phyloP scores from a whole-genome alignment of 164 flowering plant genomes.

The Cinnamomum micranthum region DNA sequence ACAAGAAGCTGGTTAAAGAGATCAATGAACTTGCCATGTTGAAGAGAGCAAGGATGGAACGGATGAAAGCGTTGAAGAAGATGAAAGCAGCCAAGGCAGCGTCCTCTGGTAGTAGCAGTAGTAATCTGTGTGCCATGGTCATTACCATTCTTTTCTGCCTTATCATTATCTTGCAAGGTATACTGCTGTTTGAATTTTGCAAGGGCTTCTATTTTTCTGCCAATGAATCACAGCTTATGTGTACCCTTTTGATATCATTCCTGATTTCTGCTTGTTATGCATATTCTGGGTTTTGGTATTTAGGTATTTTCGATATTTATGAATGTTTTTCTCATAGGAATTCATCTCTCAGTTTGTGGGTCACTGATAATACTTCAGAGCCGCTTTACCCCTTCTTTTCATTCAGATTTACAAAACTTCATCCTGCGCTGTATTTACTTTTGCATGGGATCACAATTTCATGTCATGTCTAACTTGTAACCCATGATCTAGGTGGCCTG shows the following conservation, averaged over 20 bases:
- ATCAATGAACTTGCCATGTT: slow-evolving; percentile 64
- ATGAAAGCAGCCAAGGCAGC: slow-evolving; percentile 53
- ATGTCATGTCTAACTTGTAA: not conserved
- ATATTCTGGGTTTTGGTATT: not conserved
- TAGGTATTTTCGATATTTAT: too few relatives aligned
- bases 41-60: slow-evolving; percentile 66
- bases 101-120: slow-evolving; percentile 33
- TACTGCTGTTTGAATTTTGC: not conserved
- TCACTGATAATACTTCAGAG: not conserved
- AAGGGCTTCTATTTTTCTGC: not conserved
- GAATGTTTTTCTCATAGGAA: not conserved
- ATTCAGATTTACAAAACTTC: not conserved
- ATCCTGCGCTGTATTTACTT: not conserved
- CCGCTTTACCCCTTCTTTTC: not conserved
- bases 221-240: not conserved
- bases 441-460: not conserved
- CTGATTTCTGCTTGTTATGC: not conserved
- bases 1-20: slow-evolving; percentile 60
- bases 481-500: not conserved
- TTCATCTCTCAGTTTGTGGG: not conserved
- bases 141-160: slow-evolving; percentile 59
- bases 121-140: slow-evolving; percentile 51
- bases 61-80: slow-evolving; percentile 37
- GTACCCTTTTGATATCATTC: not conserved
- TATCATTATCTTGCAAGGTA: slow-evolving; percentile 61